Percentiles rank a stretch among this genome's conserved stretches.
These are phyloP conservation scores for Calvatia gigantea DNA, from an alignment of 768 basidiomycete genomes.

Conservation along the genomic window DNA sequence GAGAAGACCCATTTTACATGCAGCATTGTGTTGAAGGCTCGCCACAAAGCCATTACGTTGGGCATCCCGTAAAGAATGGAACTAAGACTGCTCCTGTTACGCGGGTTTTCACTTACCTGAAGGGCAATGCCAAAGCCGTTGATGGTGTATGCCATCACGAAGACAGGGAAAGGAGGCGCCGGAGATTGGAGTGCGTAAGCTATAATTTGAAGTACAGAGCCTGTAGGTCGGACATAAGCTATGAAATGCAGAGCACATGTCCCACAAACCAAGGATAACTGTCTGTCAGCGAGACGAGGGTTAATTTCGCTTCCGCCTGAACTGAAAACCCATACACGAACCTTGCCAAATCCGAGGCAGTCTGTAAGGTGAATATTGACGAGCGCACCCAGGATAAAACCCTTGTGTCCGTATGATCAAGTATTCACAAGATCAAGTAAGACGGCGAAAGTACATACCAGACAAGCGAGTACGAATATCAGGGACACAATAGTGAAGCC, in stretches of 20 bases:
- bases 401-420: slow-evolving; percentile 22
- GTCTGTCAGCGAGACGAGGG: neutral
- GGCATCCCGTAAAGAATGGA: slow-evolving; percentile 47
- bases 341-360: slow-evolving; percentile 40
- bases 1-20: slow-evolving; percentile 65
- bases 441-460: slow-evolving; percentile 27
- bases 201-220: slow-evolving; percentile 47
- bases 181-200: slow-evolving; percentile 52
- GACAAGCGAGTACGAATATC: slow-evolving; percentile 46
- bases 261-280: slow-evolving; percentile 12
- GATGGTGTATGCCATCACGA: slow-evolving; percentile 44
- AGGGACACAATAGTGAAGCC: slow-evolving; percentile 54
- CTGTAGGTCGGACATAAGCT: slow-evolving; percentile 21
- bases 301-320: too few relatives aligned
- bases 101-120: slow-evolving; percentile 30
- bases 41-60: slow-evolving; percentile 73
- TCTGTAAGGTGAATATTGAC: slow-evolving; percentile 35
- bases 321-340: slow-evolving; percentile 13
- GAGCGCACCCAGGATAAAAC: slow-evolving; percentile 36
- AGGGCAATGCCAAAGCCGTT: slow-evolving; percentile 42
- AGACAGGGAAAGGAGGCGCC: slow-evolving; percentile 62
- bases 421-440: neutral
- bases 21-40: slow-evolving; percentile 48
- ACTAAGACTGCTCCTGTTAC: neutral
- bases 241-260: neutral